Conservation (phyloP, 1,284 basidiomycete species). For the Leccinum huronense region DNA sequence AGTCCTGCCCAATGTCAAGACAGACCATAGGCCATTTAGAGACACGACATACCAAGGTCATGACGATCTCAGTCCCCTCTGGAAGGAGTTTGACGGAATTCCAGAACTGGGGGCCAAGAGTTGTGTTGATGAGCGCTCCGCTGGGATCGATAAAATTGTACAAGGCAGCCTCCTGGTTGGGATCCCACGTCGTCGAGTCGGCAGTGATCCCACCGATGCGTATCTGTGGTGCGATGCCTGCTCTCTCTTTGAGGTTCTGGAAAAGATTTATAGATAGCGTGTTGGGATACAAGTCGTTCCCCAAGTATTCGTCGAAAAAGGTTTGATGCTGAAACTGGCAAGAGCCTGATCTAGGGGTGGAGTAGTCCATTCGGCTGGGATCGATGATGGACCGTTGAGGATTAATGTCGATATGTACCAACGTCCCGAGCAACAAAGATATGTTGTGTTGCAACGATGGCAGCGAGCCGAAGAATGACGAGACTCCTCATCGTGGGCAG, state of each 20-base stretch:
- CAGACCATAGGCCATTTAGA: not conserved
- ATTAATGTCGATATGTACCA: constrained; percentile 27
- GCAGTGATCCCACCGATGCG: constrained; percentile 53
- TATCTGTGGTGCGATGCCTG: constrained; percentile 45
- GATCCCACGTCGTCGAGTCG: constrained; percentile 50
- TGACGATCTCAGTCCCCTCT: constrained; percentile 43
- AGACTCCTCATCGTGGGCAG: constrained; percentile 15
- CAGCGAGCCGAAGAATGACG: constrained; percentile 6
- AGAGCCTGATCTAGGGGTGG: constrained; percentile 42
- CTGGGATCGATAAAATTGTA: constrained; percentile 44
- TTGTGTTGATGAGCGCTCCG: constrained; percentile 47
- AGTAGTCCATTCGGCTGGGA: constrained; percentile 43
- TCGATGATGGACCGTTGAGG: constrained; percentile 40
- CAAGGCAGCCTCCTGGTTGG: constrained; percentile 38
- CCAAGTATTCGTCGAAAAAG: constrained; percentile 48
- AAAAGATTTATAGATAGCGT: constrained; percentile 42
- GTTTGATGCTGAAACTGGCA: constrained; percentile 53
- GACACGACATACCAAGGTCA: constrained; percentile 40
- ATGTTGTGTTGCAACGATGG: constrained; percentile 15
- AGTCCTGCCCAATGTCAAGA: constrained; percentile 33
- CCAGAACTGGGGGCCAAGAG: constrained; percentile 50
- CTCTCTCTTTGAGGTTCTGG: constrained; percentile 43
- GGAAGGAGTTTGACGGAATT: constrained; percentile 45
- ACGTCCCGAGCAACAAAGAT: constrained; percentile 12
- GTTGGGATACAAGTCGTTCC: constrained; percentile 45